Evolutionary conservation across 1,284 basidiomycete species (phyloP), one percentile per base, ranked within the genome.

Genomic region (Retiboletus flavoniger): DNA sequence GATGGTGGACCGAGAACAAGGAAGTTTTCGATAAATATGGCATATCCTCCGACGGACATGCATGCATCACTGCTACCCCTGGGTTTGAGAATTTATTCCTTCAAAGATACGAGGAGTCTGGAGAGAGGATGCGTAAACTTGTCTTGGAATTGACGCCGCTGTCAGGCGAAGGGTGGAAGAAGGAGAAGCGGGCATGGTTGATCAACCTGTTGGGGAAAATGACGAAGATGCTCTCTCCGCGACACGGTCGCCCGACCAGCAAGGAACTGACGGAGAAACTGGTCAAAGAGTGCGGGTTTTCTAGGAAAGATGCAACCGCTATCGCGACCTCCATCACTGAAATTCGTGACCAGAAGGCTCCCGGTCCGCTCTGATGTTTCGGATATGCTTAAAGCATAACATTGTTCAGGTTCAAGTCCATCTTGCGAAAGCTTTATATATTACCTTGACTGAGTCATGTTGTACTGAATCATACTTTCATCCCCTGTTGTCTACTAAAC

Each of bases 41-140:
- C 1, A 59, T 66, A 54, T 49, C 36, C 35, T 4, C 50, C 1
- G 16, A 49, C 9, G 65, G 67, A 36, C 68, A 70, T 28, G 65
- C 68, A 11, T 67, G 65, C 47, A 57, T 67, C 47, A 71, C 65
- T 26, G 60, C 68, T 19, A 49, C 21, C 10, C 44, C 60, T 7
- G 68, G 60, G 28, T 14, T 64, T 2, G 47, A 10, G 1, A 17
- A 53, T 21, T 19, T 47, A 13, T 67, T 66, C 47, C 35, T 19
- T 16, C 44, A 31, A 10, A 55, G 50, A 34, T 65, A 59, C 38
- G 41, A 62, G 29, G 56, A 62, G 39, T 65, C 63, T 3, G 36
- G 14, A 36, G 38, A 62, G 47, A 60, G 7, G 35, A 50, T 65
- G 45, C 55, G 32, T 0, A 24, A 40, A n/a, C 61, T 65, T 21